Evolutionary conservation across 495 filamentous ascomycete species (phyloP).

Genomic region (Penicillium daleae): DNA sequence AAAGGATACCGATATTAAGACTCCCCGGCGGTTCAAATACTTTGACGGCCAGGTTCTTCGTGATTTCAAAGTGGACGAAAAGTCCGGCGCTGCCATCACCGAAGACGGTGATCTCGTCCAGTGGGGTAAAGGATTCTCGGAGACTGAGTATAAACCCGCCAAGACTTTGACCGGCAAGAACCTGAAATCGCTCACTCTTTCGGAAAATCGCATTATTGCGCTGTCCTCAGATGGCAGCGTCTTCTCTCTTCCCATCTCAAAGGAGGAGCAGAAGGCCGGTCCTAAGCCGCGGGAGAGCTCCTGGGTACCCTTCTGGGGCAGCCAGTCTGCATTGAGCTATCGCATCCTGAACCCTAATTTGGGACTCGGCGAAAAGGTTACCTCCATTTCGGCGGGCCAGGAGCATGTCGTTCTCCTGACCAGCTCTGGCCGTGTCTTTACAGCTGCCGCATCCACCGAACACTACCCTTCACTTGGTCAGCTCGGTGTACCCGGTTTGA

Average conservation of each 20-base stretch:
- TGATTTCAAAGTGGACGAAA: conserved; percentile 82
- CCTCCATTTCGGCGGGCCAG: conserved; percentile 71
- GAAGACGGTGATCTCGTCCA: conserved; percentile 90
- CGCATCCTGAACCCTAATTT: conserved; percentile 71
- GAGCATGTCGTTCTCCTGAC: conserved; percentile 88
- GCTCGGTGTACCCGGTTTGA: conserved; percentile 81
- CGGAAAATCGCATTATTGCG: conserved; percentile 80
- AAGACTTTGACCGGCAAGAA: conserved; percentile 82
- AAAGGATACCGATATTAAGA: conserved; percentile 74
- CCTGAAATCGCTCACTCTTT: conserved; percentile 70
- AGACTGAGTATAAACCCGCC: conserved; percentile 58
- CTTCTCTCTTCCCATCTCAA: conserved; percentile 83
- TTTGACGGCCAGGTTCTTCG: conserved; percentile 86
- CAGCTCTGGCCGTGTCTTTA: conserved; percentile 83
- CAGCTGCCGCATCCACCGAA: conserved; percentile 75
- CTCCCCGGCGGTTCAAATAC: conserved; percentile 74
- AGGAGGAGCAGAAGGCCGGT: conserved; percentile 65
- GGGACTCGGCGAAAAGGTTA: conserved; percentile 73
- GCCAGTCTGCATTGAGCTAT: conserved; percentile 65
- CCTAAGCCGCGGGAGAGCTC: conserved; percentile 63
- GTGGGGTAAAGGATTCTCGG: conserved; percentile 82
- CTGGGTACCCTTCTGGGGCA: conserved; percentile 78
- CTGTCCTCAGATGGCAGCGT: conserved; percentile 77
- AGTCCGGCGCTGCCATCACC: conserved; percentile 85
- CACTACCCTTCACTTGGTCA: conserved; percentile 83